Percentiles rank a stretch among this genome's conserved stretches.
phyloP scores from a whole-genome alignment of 768 basidiomycete species.

The Cyclocybe aegerita region DNA sequence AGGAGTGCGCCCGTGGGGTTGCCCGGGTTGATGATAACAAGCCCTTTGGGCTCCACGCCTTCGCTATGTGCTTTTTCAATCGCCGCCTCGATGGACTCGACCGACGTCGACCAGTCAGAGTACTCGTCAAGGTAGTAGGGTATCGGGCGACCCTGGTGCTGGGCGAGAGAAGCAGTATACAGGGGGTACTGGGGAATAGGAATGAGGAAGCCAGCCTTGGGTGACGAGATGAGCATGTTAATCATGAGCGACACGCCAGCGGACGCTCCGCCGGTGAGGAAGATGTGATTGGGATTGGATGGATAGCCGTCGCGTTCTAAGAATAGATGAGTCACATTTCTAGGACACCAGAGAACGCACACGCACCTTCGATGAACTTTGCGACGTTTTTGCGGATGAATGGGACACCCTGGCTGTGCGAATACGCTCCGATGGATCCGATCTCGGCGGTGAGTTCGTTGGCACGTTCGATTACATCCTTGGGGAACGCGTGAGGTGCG shows the following conservation, averaged over 20 bases:
- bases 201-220: slow-evolving; percentile 79
- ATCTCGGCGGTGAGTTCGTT: slow-evolving; percentile 80
- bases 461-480: slow-evolving; percentile 83
- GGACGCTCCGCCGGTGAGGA: slow-evolving; percentile 93
- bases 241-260: slow-evolving; percentile 89
- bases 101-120: slow-evolving; percentile 80
- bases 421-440: slow-evolving; percentile 93
- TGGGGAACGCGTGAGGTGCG: slow-evolving; percentile 78
- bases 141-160: slow-evolving; percentile 74
- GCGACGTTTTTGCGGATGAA: slow-evolving; percentile 87
- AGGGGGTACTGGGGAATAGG: slow-evolving; percentile 98
- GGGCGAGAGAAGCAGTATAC: slow-evolving; percentile 93
- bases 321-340: neutral
- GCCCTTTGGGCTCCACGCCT: slow-evolving; percentile 69
- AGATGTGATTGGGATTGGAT: slow-evolving; percentile 81
- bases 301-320: slow-evolving; percentile 90
- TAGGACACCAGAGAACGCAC: slow-evolving; percentile 2
- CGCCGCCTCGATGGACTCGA: slow-evolving; percentile 61
- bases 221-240: slow-evolving; percentile 70
- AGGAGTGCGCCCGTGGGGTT: slow-evolving; percentile 95
- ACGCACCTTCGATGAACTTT: slow-evolving; percentile 81
- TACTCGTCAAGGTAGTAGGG: slow-evolving; percentile 90
- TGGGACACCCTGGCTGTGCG: slow-evolving; percentile 91
- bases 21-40: slow-evolving; percentile 98
- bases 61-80: slow-evolving; percentile 63